Evolutionary conservation across 441 rosid species (phyloP).

Genomic region (Lepidium campestre): DNA sequence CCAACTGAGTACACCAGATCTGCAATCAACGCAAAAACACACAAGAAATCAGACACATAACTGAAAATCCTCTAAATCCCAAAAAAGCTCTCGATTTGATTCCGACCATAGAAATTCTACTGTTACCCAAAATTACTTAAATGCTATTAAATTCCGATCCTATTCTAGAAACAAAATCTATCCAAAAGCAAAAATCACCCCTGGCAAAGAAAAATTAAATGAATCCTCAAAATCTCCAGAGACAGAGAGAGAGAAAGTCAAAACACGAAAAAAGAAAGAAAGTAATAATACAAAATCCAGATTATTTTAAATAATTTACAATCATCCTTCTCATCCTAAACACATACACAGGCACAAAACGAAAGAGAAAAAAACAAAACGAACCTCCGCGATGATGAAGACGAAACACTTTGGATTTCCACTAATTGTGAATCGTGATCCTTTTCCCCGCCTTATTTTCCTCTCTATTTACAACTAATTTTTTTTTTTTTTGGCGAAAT

Average conservation of each 20-base stretch:
- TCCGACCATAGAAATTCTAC: constrained; percentile 14
- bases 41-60: constrained; percentile 32
- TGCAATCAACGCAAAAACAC: constrained; percentile 25
- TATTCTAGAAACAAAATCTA: background rate
- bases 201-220: background rate
- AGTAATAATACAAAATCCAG: background rate
- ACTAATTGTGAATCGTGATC: constrained; percentile 14
- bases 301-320: background rate
- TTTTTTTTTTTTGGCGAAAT: background rate
- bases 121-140: constrained; percentile 21
- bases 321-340: background rate
- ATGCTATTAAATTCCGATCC: constrained; percentile 11
- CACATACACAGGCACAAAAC: background rate
- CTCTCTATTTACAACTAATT: constrained; percentile 23
- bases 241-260: background rate
- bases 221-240: background rate
- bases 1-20: constrained; percentile 25
- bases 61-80: constrained; percentile 14
- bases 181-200: constrained; percentile 5
- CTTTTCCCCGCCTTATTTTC: constrained; percentile 26
- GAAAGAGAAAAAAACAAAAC: background rate
- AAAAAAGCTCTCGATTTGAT: constrained; percentile 19
- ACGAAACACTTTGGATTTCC: background rate
- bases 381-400: constrained; percentile 24
- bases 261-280: background rate